Conservation (phyloP, 257 asterid genomes). For the Scutellaria barbata region DNA sequence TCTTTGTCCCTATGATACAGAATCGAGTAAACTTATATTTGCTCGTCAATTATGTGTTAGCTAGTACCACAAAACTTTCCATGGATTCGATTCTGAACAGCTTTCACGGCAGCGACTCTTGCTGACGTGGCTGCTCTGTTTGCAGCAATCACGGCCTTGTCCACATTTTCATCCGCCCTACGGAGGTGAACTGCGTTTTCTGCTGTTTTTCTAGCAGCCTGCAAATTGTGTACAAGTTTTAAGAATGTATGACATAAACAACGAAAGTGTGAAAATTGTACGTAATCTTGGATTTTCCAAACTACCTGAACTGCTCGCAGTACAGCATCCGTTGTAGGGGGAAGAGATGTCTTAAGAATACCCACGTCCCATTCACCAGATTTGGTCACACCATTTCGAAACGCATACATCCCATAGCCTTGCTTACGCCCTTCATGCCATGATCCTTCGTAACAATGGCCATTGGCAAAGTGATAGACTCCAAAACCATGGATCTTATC, state of each 20-base stretch:
- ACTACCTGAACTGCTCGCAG: constrained; percentile 70
- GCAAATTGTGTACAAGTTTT: constrained; percentile 12
- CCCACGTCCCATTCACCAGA: constrained; percentile 89
- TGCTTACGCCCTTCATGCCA: constrained; percentile 97
- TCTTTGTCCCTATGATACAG: constrained; percentile 24
- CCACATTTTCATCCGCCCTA: constrained; percentile 72
- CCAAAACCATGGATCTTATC: constrained; percentile 92
- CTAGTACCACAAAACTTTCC: constrained; percentile 47
- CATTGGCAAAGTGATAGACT: constrained; percentile 77
- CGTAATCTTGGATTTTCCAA: background rate
- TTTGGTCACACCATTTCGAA: constrained; percentile 59
- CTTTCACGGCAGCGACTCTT: constrained; percentile 68
- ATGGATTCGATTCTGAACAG: constrained; percentile 55
- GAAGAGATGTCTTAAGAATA: constrained; percentile 54
- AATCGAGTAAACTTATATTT: constrained; percentile 39
- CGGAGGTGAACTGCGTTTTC: constrained; percentile 56
- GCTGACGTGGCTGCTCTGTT: constrained; percentile 69
- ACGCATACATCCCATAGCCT: constrained; percentile 79
- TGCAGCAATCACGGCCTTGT: constrained; percentile 66
- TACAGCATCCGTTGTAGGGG: constrained; percentile 50
- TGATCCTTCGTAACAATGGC: constrained; percentile 90
- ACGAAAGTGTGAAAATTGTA: background rate
- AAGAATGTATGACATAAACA: background rate
- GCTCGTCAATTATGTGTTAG: constrained; percentile 34
- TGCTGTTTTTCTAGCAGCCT: constrained; percentile 80